A percentile compares a stretch with the other conserved stretches of the same genome.
phyloP scores from a whole-genome alignment of 2,329 filamentous ascomycete genomes.

The Aureobasidium melanogenum region DNA sequence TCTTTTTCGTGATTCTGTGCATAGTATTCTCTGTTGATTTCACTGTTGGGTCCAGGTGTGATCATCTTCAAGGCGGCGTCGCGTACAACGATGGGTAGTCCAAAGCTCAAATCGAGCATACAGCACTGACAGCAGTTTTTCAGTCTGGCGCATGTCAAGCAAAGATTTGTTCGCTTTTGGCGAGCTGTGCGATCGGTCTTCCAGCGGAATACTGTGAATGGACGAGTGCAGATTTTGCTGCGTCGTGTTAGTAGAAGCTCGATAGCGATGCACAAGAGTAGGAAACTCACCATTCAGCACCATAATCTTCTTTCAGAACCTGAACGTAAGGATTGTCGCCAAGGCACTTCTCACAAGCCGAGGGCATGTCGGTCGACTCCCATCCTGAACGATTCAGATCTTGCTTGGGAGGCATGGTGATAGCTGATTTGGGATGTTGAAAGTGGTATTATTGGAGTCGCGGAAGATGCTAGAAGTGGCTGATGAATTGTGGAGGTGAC shows the following conservation, averaged over 20 bases:
- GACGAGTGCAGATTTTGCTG: constrained; percentile 69
- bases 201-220: constrained; percentile 94
- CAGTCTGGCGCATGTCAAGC: constrained; percentile 87
- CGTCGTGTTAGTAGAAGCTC: neutral
- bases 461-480: neutral
- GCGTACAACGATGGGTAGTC: constrained; percentile 85
- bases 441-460: neutral
- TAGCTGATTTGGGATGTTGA: neutral
- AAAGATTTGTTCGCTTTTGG: constrained; percentile 90
- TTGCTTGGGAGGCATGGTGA: constrained; percentile 73
- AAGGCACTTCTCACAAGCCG: constrained; percentile 84
- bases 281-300: constrained; percentile 43
- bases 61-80: constrained; percentile 98
- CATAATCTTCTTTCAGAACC: constrained; percentile 97
- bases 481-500: neutral
- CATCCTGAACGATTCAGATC: constrained; percentile 92
- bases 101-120: constrained; percentile 96
- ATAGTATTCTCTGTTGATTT: constrained; percentile 94
- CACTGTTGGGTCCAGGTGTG: constrained; percentile 81
- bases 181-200: constrained; percentile 84
- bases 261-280: no score
- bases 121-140: constrained; percentile 99
- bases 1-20: constrained; percentile 95
- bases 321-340: constrained; percentile 97
- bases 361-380: constrained; percentile 88